Evolutionary conservation across 176 grass and related monocot species (phyloP).

Genomic region (Oryza officinalis): DNA sequence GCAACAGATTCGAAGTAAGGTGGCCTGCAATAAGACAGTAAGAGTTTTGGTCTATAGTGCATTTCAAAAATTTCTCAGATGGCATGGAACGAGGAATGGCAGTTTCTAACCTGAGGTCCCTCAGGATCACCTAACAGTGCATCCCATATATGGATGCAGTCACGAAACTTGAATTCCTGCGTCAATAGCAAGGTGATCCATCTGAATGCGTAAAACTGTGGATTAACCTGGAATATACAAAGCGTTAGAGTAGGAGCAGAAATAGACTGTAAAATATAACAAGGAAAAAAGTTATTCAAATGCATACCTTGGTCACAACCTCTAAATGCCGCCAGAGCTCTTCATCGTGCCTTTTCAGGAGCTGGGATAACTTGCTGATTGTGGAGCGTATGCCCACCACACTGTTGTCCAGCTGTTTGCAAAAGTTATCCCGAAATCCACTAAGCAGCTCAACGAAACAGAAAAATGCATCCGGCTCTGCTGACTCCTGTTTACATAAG

Average conservation of each 20-base stretch:
- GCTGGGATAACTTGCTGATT: slow-evolving; percentile 80
- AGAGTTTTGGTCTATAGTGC: neutral
- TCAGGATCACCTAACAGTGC: slow-evolving; percentile 78
- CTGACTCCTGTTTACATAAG: slow-evolving; percentile 51
- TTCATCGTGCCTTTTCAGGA: slow-evolving; percentile 94
- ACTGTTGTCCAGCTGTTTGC: slow-evolving; percentile 96
- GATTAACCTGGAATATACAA: slow-evolving; percentile 68
- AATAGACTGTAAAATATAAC: neutral
- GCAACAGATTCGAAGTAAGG: slow-evolving; percentile 81
- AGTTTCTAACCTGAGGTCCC: slow-evolving; percentile 63
- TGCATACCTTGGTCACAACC: slow-evolving; percentile 78
- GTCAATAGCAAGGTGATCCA: slow-evolving; percentile 96
- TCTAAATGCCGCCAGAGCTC: slow-evolving; percentile 99
- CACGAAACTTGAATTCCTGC: slow-evolving; percentile 85
- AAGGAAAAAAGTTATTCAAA: neutral
- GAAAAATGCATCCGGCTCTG: slow-evolving; percentile 87
- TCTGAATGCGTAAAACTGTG: slow-evolving; percentile 98
- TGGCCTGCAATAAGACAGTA: slow-evolving; percentile 51
- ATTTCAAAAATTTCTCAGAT: neutral
- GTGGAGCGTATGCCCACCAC: slow-evolving; percentile 89
- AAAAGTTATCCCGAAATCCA: slow-evolving; percentile 94
- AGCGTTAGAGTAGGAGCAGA: slow-evolving; percentile 2
- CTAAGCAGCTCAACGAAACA: slow-evolving; percentile 91
- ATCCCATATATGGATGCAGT: slow-evolving; percentile 88
- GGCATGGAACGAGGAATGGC: neutral